Evolutionary conservation across 2,329 filamentous ascomycete genomes (phyloP), one percentile per base, ranked within the genome.

Genomic region (Aureobasidium sp.): DNA sequence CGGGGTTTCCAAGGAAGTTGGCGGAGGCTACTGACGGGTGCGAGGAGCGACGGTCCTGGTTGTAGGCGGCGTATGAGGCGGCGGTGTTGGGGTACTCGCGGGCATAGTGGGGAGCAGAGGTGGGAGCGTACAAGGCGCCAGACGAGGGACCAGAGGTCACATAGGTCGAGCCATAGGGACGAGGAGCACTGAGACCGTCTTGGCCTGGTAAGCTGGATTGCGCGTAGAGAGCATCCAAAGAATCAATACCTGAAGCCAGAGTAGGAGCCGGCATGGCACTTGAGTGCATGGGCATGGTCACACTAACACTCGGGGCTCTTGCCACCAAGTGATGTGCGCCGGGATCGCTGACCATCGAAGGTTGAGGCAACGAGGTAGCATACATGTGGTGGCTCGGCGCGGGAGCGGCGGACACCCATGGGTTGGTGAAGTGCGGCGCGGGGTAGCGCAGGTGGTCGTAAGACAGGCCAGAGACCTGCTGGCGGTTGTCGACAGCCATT

Each of bases 401-500:
- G 64, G 85, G 79, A 50, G 81, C 82, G 62, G 89, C 82, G 62
- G 89, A 83, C 52, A 80, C 80, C 92, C 92, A 97, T 45, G 91
- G 91, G 75, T 97, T 94, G 70, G 88, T 91, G 79, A 97, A 97
- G 67, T 94, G 88, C 66, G 89, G 85, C 68, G 76, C 74, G 63
- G 79, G 76, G 76, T 90, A 91, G 68, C 89, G 85, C 81, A 91
- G 86, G 74, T 85, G 82, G 74, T 93, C 90, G 80, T 93, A 94
- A 75, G 85, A 85, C 79, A 96, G 82, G 73, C 82, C 84, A 83
- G 89, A 78, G 88, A 90, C 75, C 68, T 80, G 90, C 78, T 93
- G 91, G 76, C 91, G 89, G 71, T 86, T 85, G 79, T 96, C 91
- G 80, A 96, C 85, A 76, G 92, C 90, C 91, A 96, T 96, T 79